phyloP scores from a whole-genome alignment of 2,329 filamentous ascomycete species.

The Penicillium sumatraense region DNA sequence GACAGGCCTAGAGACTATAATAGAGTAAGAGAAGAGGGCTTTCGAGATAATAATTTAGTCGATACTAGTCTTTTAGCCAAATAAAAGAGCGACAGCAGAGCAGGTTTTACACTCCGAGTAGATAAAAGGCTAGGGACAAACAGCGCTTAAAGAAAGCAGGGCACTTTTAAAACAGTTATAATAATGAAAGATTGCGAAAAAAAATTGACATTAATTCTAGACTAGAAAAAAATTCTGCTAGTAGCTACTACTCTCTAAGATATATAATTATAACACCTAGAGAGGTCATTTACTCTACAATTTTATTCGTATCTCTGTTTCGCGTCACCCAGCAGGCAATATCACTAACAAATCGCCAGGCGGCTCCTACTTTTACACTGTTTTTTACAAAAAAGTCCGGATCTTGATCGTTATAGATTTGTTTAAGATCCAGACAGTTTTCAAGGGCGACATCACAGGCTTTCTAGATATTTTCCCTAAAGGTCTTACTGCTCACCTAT shows the following conservation, averaged over 20 bases:
- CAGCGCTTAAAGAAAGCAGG: constrained; percentile 20
- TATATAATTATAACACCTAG: no score
- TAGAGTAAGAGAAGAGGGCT: constrained; percentile 24
- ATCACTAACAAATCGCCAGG: not conserved
- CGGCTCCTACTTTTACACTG: not conserved
- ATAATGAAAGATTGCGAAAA: not conserved
- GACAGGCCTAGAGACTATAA: constrained; percentile 17
- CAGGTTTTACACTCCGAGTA: constrained; percentile 30
- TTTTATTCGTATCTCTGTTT: no score
- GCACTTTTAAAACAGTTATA: not conserved
- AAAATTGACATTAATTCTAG: not conserved
- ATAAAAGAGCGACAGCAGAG: constrained; percentile 25
- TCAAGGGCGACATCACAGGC: not conserved
- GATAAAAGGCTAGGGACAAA: constrained; percentile 28
- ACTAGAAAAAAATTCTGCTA: not conserved
- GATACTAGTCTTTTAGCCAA: constrained; percentile 28
- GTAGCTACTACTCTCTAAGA: no score
- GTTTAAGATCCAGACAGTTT: constrained; percentile 4
- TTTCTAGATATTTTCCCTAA: not conserved
- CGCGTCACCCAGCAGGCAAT: not conserved
- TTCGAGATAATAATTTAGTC: constrained; percentile 27
- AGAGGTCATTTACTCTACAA: no score
- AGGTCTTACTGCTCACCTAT: not conserved
- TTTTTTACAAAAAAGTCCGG: constrained; percentile 5
- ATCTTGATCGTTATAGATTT: constrained; percentile 1